These are phyloP conservation scores for Phytophthora macrochlamydospora DNA, from an alignment of 352 stramenopile species.

Conservation along the genomic window DNA sequence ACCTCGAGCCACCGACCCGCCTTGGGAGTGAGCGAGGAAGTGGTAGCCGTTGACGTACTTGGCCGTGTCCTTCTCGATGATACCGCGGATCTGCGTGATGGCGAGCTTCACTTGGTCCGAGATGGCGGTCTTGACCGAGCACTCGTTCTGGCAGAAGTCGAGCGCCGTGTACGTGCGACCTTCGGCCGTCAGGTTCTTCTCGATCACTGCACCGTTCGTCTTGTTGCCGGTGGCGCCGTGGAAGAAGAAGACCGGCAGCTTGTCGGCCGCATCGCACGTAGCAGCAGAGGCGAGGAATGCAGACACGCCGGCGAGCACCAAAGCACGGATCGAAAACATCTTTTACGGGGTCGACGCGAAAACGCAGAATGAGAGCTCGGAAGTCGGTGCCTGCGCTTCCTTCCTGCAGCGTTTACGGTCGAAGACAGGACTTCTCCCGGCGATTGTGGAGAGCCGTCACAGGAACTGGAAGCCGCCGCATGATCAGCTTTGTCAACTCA, in stretches of 20 bases:
- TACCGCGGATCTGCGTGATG: constrained; percentile 44
- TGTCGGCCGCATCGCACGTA: constrained; percentile 16
- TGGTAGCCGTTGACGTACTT: constrained; percentile 53
- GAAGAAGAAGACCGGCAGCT: constrained; percentile 61
- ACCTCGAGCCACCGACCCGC: constrained; percentile 44
- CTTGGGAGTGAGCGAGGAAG: constrained; percentile 58
- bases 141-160: constrained; percentile 46
- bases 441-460: constrained; percentile 15
- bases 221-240: constrained; percentile 45
- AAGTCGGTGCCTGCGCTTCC: not conserved
- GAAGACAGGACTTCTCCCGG: constrained; percentile 4
- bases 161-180: constrained; percentile 44
- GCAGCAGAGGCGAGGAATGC: constrained; percentile 14
- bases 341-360: constrained; percentile 6
- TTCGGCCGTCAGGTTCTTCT: constrained; percentile 43
- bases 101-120: constrained; percentile 47
- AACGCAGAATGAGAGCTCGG: constrained; percentile 19
- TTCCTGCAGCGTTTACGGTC: not conserved
- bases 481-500: not conserved
- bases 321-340: constrained; percentile 24
- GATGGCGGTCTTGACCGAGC: constrained; percentile 39
- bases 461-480: not conserved
- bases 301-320: constrained; percentile 18
- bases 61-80: constrained; percentile 32
- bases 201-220: constrained; percentile 33